Evolutionary conservation across 1,284 basidiomycete genomes (phyloP), one percentile per base, ranked within the genome.

Genomic region (Pseudozyma sp.): DNA sequence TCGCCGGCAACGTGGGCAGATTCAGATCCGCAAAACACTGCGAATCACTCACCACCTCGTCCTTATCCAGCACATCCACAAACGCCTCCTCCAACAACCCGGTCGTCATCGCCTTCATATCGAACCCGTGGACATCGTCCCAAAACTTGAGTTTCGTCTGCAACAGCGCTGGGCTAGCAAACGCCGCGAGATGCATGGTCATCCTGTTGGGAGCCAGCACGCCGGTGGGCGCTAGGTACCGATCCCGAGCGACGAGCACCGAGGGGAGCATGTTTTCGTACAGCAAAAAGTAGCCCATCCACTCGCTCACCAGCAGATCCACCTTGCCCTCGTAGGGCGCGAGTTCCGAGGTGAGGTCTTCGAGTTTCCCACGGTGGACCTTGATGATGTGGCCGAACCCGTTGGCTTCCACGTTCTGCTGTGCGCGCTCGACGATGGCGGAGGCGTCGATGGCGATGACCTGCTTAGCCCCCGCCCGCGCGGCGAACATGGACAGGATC

Each of bases 201-300:
- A 91, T 92, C 81, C 98, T 93, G 76, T 92, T 94, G 0, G 96
- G 96, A 0, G 91, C 94, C 89, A 99, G 90, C n/a, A 97, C 86
- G 1, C 94, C 94, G 0, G 65, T 86, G 7, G 50, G 37, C 0
- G 90, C 88, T 13, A 98, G 87, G 86, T 94, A 97, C 16, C 90
- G 88, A 83, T 97, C 93, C 29, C 94, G 88, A 0, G 95, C 95
- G 60, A 87, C 86, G 10, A 99, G 87, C 7, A 98, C 96, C 0
- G 94, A 97, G 84, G 97, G 95, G 29, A 98, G 88, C 96, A 98
- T 98, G 47, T 92, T 93, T 85, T 99, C 96, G 85, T 98, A 98
- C 24, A 97, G 88, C 29, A 85, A 72, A 44, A 80, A 84, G 70
- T 81, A 84, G 59, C 74, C 81, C 96, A 98, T 98, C 96, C 96